Percentiles rank a stretch among this genome's conserved stretches.
These are phyloP conservation scores for Durusdinium trenchii DNA, from an alignment of 73 alveolate genomes.

Conservation along the genomic window DNA sequence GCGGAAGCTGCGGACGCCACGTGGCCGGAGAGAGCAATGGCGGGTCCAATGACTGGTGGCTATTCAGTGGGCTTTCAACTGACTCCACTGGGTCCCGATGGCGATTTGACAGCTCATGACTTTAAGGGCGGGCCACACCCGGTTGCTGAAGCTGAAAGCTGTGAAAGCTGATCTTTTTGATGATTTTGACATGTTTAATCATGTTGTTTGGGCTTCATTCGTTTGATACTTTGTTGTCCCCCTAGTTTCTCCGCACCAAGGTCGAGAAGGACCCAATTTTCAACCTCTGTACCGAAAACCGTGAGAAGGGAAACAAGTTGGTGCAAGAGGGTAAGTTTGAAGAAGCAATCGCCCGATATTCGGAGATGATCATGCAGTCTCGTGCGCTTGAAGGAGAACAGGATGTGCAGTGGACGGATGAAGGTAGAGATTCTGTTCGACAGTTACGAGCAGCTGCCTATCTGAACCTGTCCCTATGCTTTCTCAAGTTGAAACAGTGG, in stretches of 20 bases:
- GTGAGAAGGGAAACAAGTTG: conserved; percentile 81
- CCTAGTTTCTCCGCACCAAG: too few relatives aligned
- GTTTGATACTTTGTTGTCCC: too few relatives aligned
- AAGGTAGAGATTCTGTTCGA: conserved; percentile 54
- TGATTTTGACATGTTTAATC: too few relatives aligned
- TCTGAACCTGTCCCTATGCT: conserved; percentile 58
- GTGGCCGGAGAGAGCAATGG: too few relatives aligned
- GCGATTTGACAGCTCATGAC: conserved; percentile 36
- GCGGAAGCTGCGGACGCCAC: too few relatives aligned
- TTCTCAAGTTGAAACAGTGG: conserved; percentile 74
- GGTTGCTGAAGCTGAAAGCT: too few relatives aligned
- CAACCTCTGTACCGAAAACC: conserved; percentile 56
- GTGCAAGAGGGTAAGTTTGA: conserved; percentile 87
- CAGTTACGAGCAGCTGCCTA: conserved; percentile 72
- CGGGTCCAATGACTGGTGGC: conserved; percentile 57
- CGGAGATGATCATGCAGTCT: conserved; percentile 87
- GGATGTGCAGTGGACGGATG: conserved; percentile 88
- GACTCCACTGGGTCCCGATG: conserved; percentile 39
- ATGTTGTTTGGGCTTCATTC: too few relatives aligned
- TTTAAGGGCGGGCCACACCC: conserved; percentile 93
- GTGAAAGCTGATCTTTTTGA: too few relatives aligned
- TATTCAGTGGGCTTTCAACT: conserved; percentile 85
- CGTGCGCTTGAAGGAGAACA: conserved; percentile 55
- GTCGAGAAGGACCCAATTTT: conserved; percentile 74
- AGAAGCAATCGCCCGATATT: conserved; percentile 74